Base-by-base conservation (phyloP, 495 filamentous ascomycete species). In the Glutinoglossum americanum region DNA sequence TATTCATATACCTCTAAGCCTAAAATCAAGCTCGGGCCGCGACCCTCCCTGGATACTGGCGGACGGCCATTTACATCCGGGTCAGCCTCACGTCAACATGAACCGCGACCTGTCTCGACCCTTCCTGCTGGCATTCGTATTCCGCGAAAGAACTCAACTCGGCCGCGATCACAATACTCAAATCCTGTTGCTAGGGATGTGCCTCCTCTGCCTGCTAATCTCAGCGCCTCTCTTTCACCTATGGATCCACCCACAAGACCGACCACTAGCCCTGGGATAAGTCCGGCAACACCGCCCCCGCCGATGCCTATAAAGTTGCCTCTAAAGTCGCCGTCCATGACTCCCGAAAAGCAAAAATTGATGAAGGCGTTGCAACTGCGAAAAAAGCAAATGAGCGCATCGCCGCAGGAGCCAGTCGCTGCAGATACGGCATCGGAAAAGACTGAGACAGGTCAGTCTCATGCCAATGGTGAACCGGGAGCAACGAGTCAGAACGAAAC, bases 361-460 rank as follows among this genome's bases (percentile, higher is more conserved):
- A 85, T 94, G 87, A 95, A 90, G 71, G 90, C 92, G 5, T 74
- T 96, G 67, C 84, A 97, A 62, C 71, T 96, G 48, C 76, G 92
- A 41, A 89, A 87, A 68, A 87, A 84, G 64, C 81, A 85, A 62
- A 73, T 80, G 74, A 76, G 47, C 19, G 47, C 19, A 25, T 39
- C 15, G 13, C 47, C 3, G 5, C 47, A 49, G 25, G 30, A 33
- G 47, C 47, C 8, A 49, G 13, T 27, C 19, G n/a, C 8, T 27
- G 13, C 19, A 27, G n/a, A 9, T 25, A 25, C n/a, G 10, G 47
- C 8, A 15, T 23, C 25, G 3, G n/a, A 49, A n/a, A 9, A 2
- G 13, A n/a, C 21, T n/a, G n/a, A 25, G 25, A 15, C 19, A 2
- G 19, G 47, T 10, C 8, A 9, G 8, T 49, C 8, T 27, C 10